Conservation (phyloP, 768 basidiomycete species). For the Dentipellis fragilis region DNA sequence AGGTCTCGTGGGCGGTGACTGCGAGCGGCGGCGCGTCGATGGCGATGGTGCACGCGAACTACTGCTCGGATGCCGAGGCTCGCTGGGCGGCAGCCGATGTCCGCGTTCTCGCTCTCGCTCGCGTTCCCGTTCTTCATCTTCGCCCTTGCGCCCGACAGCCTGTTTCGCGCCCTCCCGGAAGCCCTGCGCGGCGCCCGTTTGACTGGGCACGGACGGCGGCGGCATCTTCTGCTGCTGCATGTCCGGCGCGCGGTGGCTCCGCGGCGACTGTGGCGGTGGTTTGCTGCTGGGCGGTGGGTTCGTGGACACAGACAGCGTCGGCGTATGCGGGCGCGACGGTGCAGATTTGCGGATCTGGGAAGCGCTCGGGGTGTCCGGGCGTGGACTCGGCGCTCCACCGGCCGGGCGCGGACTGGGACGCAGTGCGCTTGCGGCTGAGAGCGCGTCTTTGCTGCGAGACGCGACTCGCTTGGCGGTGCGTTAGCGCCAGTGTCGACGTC, state of each 20-base stretch:
- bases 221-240: constrained; percentile 50
- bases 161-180: constrained; percentile 74
- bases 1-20: constrained; percentile 55
- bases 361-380: neutral
- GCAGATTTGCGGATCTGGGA: neutral
- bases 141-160: constrained; percentile 27
- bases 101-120: neutral
- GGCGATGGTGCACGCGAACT: constrained; percentile 45
- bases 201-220: constrained; percentile 69
- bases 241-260: constrained; percentile 28
- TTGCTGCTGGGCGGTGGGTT: constrained; percentile 15
- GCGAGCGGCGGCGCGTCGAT: constrained; percentile 45
- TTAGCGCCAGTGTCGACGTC: constrained; percentile 5
- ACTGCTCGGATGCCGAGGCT: constrained; percentile 35
- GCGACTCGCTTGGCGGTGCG: neutral
- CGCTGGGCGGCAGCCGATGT: constrained; percentile 15
- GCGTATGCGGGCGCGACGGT: constrained; percentile 12
- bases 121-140: constrained; percentile 29
- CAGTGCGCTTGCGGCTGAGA: neutral
- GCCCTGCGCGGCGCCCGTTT: constrained; percentile 70
- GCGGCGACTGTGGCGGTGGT: constrained; percentile 30
- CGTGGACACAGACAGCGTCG: constrained; percentile 1
- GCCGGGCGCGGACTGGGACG: neutral
- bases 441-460: neutral
- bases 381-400: constrained; percentile 1